Conservation (phyloP, 2,329 filamentous ascomycete genomes). For the Fusarium drepaniforme region DNA sequence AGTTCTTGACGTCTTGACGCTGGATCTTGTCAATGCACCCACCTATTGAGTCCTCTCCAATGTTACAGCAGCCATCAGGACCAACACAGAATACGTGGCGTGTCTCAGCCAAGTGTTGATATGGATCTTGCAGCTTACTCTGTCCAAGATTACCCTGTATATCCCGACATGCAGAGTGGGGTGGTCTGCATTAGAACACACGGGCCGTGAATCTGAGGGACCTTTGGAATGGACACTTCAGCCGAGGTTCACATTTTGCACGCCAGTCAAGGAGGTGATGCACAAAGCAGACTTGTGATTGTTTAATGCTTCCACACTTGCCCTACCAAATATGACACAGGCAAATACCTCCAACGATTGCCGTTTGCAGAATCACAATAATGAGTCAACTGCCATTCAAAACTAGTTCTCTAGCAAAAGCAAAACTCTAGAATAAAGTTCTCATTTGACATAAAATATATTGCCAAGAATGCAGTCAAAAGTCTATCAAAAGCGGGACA, state of each 20-base stretch:
- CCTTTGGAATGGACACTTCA: neutral
- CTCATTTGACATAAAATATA: neutral
- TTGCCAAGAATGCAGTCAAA: neutral
- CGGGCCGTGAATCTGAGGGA: neutral
- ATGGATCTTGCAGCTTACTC: neutral
- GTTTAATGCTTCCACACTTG: neutral
- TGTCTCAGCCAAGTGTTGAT: neutral
- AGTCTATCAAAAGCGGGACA: neutral
- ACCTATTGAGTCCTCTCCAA: neutral
- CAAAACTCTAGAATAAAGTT: neutral
- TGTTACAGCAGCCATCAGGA: neutral
- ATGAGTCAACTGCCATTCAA: neutral
- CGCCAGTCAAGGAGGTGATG: neutral
- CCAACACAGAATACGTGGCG: neutral
- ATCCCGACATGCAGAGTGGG: neutral
- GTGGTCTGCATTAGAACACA: neutral
- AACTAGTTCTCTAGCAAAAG: neutral
- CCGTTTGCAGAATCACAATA: neutral
- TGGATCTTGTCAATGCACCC: neutral
- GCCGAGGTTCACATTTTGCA: neutral
- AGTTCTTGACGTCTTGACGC: neutral
- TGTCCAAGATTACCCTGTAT: neutral
- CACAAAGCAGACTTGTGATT: neutral
- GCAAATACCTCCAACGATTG: neutral
- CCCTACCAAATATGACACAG: neutral